Base-by-base conservation (phyloP, 495 filamentous ascomycete species). In the Neurospora terricola region DNA sequence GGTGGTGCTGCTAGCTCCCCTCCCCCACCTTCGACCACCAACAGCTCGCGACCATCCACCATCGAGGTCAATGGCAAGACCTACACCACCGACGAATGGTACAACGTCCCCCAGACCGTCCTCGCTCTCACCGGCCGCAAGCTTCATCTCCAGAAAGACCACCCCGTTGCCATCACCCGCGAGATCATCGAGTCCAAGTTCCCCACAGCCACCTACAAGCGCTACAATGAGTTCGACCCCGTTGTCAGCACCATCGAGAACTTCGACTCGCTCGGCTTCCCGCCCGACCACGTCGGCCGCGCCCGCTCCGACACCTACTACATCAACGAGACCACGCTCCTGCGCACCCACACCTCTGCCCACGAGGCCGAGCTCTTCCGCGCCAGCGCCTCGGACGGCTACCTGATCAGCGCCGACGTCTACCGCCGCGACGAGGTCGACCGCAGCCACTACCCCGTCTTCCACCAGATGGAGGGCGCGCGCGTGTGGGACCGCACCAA, bases 381-480 rank as follows among this genome's bases (percentile, higher is more conserved):
- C 54, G 87, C 86, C n/a, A 86, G 90, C 72, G 83, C 86, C 66
- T 91, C 88, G 75, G 87, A 91, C 40, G 96, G 96, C 6, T 99
- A 92, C 78, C 91, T 96, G 10, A 91, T 98, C 77, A 90, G 90
- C 73, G 96, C 94, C n/a, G 96, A 99, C 81, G 96, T 99, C 14
- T 99, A 98, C 82, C 90, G 96, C 27, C 88, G 96, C 72, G 96
- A 99, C 87, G 94, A 94, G 37, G 91, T 99, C 77, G 96, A 99
- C 80, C 90, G 93, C 70, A 93, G 89, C 76, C 96, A 99, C 81
- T 98, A 97, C 85, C 96, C 96, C 4, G 88, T 97, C 72, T 99
- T 99, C 82, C 96, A 99, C 83, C 96, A 99, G 83, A 98, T 98
- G 94, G 96, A 99, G 79, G 96, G 94, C 16, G 94, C 95, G 9